These are phyloP conservation scores for Apiospora phragmitis DNA, from an alignment of 2,329 filamentous ascomycete genomes.

Conservation along the genomic window DNA sequence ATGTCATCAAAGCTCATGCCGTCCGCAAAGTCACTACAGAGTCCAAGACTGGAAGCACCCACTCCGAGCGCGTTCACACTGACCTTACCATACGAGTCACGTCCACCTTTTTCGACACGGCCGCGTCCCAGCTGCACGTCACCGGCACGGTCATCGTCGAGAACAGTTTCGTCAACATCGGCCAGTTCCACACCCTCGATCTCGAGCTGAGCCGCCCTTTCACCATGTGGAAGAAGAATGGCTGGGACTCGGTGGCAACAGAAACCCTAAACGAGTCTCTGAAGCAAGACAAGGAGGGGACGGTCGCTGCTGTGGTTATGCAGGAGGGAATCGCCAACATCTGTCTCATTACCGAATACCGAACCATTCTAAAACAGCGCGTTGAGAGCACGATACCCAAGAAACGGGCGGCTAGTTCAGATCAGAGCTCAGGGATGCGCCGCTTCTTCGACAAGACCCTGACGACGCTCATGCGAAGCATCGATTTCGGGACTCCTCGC, in stretches of 20 bases:
- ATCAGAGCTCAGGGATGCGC: conserved; percentile 70
- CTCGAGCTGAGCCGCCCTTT: conserved; percentile 87
- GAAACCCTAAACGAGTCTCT: conserved; percentile 78
- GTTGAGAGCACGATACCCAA: conserved; percentile 68
- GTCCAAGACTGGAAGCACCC: conserved; percentile 46
- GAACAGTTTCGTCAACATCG: conserved; percentile 53
- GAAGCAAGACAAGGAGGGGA: conserved; percentile 75
- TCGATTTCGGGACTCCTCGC: conserved; percentile 70
- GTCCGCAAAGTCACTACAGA: conserved; percentile 55
- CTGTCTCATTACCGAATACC: conserved; percentile 78
- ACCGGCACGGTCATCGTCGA: conserved; percentile 55
- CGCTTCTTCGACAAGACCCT: conserved; percentile 80
- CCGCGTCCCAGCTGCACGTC: conserved; percentile 55
- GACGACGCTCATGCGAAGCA: conserved; percentile 71
- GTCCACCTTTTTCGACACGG: conserved; percentile 59
- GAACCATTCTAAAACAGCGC: conserved; percentile 71
- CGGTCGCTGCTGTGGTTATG: conserved; percentile 90
- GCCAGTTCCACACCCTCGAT: conserved; percentile 66
- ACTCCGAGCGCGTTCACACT: conserved; percentile 55
- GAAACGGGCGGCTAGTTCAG: conserved; percentile 64
- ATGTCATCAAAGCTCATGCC: conserved; percentile 55
- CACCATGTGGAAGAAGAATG: conserved; percentile 77
- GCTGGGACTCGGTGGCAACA: conserved; percentile 89
- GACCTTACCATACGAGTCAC: conserved; percentile 58
- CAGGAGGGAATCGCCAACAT: conserved; percentile 85